Percentiles rank a stretch among this genome's conserved stretches.
These are phyloP conservation scores for Solanum chacoense DNA, from an alignment of 305 asterid genomes.

Conservation along the genomic window DNA sequence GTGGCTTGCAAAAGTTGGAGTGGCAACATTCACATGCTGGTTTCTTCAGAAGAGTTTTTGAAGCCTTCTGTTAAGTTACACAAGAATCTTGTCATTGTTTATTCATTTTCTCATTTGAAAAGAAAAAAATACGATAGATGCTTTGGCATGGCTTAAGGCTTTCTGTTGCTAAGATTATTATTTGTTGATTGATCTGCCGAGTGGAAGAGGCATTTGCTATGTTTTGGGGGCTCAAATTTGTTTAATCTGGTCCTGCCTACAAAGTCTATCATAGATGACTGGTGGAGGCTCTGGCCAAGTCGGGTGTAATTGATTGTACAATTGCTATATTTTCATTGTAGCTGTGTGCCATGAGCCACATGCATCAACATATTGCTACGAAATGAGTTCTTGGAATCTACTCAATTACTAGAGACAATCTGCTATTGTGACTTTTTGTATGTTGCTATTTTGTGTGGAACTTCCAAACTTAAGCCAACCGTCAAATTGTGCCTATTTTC, in stretches of 20 bases:
- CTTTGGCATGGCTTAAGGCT: constrained; percentile 22
- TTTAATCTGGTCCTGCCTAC: not conserved
- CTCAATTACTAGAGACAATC: not conserved
- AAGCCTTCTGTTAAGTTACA: not conserved
- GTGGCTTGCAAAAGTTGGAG: not conserved
- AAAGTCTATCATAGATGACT: not conserved
- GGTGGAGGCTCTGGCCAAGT: not conserved
- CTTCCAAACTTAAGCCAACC: not conserved
- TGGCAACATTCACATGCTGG: constrained; percentile 1
- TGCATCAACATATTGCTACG: not conserved
- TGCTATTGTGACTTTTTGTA: not conserved
- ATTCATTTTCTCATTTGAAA: constrained; percentile 9
- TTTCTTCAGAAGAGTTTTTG: not conserved
- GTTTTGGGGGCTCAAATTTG: constrained; percentile 5
- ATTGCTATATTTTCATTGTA: not conserved
- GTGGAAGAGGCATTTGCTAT: constrained; percentile 4
- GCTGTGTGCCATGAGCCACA: not conserved
- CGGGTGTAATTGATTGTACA: constrained; percentile 5
- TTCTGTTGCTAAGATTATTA: constrained; percentile 13
- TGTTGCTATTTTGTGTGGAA: not conserved
- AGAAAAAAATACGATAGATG: constrained; percentile 17
- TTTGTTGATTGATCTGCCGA: constrained; percentile 14
- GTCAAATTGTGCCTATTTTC: not conserved
- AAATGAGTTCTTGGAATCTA: not conserved
- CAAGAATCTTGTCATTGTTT: constrained; percentile 11